Conservation (phyloP, 176 grass and related monocot genomes). For the Dendrocalamus sinicus region DNA sequence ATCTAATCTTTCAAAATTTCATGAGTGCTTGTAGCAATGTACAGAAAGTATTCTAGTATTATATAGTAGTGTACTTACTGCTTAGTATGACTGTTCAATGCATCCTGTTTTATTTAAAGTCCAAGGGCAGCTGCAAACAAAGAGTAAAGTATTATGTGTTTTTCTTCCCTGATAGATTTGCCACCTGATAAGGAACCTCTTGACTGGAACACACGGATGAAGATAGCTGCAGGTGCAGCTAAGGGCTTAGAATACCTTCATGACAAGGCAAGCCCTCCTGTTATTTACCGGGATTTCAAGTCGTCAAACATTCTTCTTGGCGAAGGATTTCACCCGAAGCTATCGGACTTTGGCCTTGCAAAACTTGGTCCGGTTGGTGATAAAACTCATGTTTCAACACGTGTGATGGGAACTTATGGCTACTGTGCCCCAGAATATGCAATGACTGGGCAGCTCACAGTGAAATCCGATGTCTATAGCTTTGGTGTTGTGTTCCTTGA, state of each 20-base stretch:
- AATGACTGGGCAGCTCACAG: conserved; percentile 88
- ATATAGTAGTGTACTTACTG: not conserved
- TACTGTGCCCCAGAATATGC: conserved; percentile 97
- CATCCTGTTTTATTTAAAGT: not conserved
- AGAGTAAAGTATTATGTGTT: conserved; percentile 7
- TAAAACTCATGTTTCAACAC: conserved; percentile 91
- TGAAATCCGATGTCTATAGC: conserved; percentile 91
- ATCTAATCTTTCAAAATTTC: conserved; percentile 40
- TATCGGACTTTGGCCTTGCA: conserved; percentile 90
- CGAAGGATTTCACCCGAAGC: conserved; percentile 79
- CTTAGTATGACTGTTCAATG: conserved; percentile 18
- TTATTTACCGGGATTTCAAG: conserved; percentile 93
- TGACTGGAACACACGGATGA: conserved; percentile 91
- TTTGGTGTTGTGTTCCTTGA: conserved; percentile 94
- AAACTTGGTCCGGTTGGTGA: conserved; percentile 94
- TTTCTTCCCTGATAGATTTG: conserved; percentile 55
- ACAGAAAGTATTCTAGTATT: conserved; percentile 13
- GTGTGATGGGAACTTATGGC: conserved; percentile 90
- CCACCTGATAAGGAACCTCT: conserved; percentile 83
- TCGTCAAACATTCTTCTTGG: conserved; percentile 92
- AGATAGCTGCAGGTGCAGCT: conserved; percentile 92
- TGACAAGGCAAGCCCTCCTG: conserved; percentile 82
- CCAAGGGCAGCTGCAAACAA: not conserved
- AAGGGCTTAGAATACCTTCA: conserved; percentile 92
- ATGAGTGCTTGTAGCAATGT: conserved; percentile 11